Evolutionary conservation across 257 asterid species (phyloP), one percentile per base, ranked within the genome.

Genomic region (Oldenlandia corymbosa): DNA sequence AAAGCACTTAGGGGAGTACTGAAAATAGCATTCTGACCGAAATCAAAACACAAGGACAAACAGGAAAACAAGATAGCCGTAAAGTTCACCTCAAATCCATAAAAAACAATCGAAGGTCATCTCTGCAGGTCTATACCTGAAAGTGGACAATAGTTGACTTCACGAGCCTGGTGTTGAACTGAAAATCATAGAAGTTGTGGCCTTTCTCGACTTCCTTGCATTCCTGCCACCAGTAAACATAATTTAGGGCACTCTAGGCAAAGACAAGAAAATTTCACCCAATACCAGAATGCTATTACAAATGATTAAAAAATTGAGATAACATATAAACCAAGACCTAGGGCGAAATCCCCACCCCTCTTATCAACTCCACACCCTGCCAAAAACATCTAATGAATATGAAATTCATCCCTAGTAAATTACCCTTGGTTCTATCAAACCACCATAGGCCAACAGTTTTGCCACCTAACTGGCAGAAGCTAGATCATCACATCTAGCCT

Each of bases 91-190:
- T 16, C 13, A 16, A 24, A 20, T 17, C 28, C 24, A 28, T 13
- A 30, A 59, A 58, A n/a, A 20, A 20, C 60, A 56, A 14, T 48
- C 68, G 39, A 58, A 27, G 74, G 71, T 52, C 45, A 67, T 66
- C 46, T 28, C 48, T 49, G 60, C 43, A 64, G 46, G 62, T 55
- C 73, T 77, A 51, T 77, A 92, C 99, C 99, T 92, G 99, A 82
- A 92, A 92, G 77, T 92, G 99, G 37, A 87, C 96, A 20, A 92
- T 90, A 13, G 99, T 85, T 32, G 99, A 84, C 73, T 84, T 92
- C 75, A 89, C 96, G 32, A 85, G 83, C 81, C 97, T 87, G 20
- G 99, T 85, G 67, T 92, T 92, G 78, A 87, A 89, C 76, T 87
- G 95, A 74, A 92, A 92, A 71, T 87, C 90, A 32, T 80, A 92